These are phyloP conservation scores for Dactylellina drechsleri DNA, from an alignment of 2,329 filamentous ascomycete species.

Conservation along the genomic window DNA sequence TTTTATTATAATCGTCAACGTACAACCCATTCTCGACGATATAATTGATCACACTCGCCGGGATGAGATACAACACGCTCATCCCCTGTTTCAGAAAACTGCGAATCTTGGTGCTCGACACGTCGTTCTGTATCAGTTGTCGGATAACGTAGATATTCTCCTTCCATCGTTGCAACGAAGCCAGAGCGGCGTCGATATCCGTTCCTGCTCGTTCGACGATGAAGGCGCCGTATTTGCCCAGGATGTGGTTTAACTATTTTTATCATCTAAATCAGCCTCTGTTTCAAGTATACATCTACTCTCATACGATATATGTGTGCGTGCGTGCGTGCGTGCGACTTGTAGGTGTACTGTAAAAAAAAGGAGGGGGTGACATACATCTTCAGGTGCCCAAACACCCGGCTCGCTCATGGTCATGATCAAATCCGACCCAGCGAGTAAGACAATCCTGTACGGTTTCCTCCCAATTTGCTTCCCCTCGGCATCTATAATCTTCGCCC, in stretches of 20 bases:
- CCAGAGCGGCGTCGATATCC: slow-evolving; percentile 85
- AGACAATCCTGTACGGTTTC: slow-evolving; percentile 69
- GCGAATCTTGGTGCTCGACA: slow-evolving; percentile 83
- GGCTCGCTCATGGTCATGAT: slow-evolving; percentile 79
- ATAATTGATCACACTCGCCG: slow-evolving; percentile 78
- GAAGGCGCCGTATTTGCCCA: slow-evolving; percentile 83
- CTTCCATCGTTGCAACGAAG: slow-evolving; percentile 82
- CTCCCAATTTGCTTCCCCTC: slow-evolving; percentile 43
- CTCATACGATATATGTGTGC: background rate
- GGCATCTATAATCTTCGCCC: slow-evolving; percentile 65
- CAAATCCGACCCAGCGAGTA: slow-evolving; percentile 81
- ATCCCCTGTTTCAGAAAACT: slow-evolving; percentile 81
- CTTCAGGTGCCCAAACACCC: slow-evolving; percentile 82
- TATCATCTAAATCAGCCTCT: too few species aligned
- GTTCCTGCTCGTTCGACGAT: slow-evolving; percentile 89
- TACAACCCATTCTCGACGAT: slow-evolving; percentile 76
- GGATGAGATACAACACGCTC: slow-evolving; percentile 81
- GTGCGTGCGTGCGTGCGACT: background rate
- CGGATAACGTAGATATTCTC: slow-evolving; percentile 84
- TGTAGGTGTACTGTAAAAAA: background rate
- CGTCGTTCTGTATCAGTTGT: slow-evolving; percentile 86
- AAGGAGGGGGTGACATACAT: slow-evolving; percentile 66
- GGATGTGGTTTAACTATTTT: slow-evolving; percentile 73
- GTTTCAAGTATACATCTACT: background rate
- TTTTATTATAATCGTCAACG: slow-evolving; percentile 67